phyloP scores from a whole-genome alignment of 148 eudicot species.

The Rhododendron mucronatum region DNA sequence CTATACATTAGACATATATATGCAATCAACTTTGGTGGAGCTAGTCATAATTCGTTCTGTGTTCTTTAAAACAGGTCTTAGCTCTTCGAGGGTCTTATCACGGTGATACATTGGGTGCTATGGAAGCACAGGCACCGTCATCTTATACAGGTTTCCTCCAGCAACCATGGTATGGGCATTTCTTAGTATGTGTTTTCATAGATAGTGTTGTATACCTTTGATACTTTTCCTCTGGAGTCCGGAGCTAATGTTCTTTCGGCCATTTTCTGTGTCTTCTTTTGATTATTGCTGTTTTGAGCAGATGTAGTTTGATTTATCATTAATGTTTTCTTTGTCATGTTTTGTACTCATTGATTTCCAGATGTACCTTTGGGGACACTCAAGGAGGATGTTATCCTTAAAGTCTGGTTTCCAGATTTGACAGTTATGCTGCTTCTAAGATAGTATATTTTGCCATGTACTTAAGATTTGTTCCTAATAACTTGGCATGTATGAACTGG shows the following conservation, averaged over 20 bases:
- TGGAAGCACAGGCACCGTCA: conserved; percentile 99
- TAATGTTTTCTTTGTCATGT: background rate
- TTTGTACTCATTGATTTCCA: background rate
- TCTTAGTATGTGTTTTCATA: background rate
- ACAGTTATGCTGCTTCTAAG: background rate
- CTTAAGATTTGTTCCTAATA: background rate
- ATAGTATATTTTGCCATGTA: background rate
- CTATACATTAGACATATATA: background rate
- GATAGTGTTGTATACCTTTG: background rate
- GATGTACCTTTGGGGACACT: background rate
- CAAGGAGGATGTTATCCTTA: background rate
- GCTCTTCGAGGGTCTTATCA: conserved; percentile 95
- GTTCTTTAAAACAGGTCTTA: conserved; percentile 51
- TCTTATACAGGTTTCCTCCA: conserved; percentile 86
- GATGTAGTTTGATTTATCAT: background rate
- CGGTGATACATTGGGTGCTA: conserved; percentile 98
- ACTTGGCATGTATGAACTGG: background rate
- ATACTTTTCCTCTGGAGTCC: background rate
- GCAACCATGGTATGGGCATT: conserved; percentile 81
- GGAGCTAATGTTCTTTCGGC: background rate
- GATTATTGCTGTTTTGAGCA: background rate
- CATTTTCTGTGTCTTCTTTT: background rate
- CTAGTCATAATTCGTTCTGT: conserved; percentile 3
- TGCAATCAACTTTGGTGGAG: background rate
- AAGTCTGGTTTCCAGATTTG: background rate